Evolutionary conservation across 1,284 basidiomycete species (phyloP), one percentile per base, ranked within the genome.

Genomic region (Heliocybe sulcata): DNA sequence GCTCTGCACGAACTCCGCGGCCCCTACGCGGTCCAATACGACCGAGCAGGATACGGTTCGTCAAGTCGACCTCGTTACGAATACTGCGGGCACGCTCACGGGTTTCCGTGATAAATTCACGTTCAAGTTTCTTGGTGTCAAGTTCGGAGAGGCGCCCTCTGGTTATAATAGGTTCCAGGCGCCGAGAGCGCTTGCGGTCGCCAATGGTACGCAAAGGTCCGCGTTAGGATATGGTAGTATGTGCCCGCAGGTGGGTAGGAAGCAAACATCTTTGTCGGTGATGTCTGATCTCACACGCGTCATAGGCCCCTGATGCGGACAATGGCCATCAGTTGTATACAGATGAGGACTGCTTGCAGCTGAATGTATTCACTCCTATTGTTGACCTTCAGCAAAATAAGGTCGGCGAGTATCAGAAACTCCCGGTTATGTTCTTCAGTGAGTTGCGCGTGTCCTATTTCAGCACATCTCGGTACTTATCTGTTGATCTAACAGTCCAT

Each of bases 351-450:
- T 49, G 47, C 27, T 22, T 49, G 14, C 22, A 25, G 22, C 47
- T 49, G 23, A 49, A 49, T 22, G 47, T 49, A 11, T 49, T 49
- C 47, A 6, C 47, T 49, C 47, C 47, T 26, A 22, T 49, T n/a
- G 47, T 49, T 16, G 27, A 49, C 27, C 22, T 29, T 22, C 23
- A 22, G 14, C 12, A 16, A 16, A 22, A 26, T 4, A 14, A 16
- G 11, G 6, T 11, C 8, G 16, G 14, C 23, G 27, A 19, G 4
- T 19, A 8, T 16, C 47, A 8, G 27, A 49, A 49, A n/a, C 47
- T 49, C 6, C 47, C 47, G 4, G 47, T 49, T 4, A 49, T 49
- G 47, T 20, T 49, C 47, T 49, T 49, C n/a, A 49, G 47, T 49
- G 47, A 49, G 47, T 29, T 6, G 9, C 47, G 9, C 4, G n/a